Percentiles rank a stretch among this genome's conserved stretches.
phyloP scores from a whole-genome alignment of 2,329 filamentous ascomycete species.

The Calonectria pseudoreteaudii region DNA sequence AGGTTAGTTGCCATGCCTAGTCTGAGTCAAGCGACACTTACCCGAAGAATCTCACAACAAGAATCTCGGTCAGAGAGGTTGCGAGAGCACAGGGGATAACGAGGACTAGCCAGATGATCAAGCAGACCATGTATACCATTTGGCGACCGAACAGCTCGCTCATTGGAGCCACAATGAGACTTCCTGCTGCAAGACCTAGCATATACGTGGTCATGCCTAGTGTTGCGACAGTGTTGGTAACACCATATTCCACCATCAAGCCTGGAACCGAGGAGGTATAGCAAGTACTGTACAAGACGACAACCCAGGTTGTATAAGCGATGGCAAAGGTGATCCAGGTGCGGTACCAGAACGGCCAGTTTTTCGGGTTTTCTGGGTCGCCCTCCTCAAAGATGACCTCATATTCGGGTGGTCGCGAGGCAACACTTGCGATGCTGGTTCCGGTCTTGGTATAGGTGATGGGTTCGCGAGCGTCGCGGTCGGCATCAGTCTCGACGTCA shows the following conservation, averaged over 20 bases:
- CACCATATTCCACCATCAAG: constrained; percentile 74
- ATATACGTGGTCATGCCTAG: constrained; percentile 85
- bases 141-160: constrained; percentile 77
- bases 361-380: constrained; percentile 74
- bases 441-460: constrained; percentile 56
- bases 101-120: constrained; percentile 74
- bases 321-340: constrained; percentile 58
- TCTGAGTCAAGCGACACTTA: constrained; percentile 46
- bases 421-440: constrained; percentile 56
- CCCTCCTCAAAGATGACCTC: constrained; percentile 79
- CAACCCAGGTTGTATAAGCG: constrained; percentile 60
- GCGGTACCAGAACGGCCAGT: constrained; percentile 70
- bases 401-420: constrained; percentile 67
- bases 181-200: constrained; percentile 78
- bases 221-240: constrained; percentile 71
- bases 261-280: constrained; percentile 80
- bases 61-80: constrained; percentile 73
- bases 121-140: constrained; percentile 76
- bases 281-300: constrained; percentile 81
- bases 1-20: background rate
- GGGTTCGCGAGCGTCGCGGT: constrained; percentile 57
- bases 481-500: constrained; percentile 52
- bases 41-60: constrained; percentile 81
- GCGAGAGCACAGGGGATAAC: constrained; percentile 80
- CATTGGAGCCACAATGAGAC: constrained; percentile 79